A percentile compares a stretch with the other conserved stretches of the same genome.
These are phyloP conservation scores for Phytopythium oedochilum DNA, from an alignment of 352 stramenopile species.

Conservation along the genomic window DNA sequence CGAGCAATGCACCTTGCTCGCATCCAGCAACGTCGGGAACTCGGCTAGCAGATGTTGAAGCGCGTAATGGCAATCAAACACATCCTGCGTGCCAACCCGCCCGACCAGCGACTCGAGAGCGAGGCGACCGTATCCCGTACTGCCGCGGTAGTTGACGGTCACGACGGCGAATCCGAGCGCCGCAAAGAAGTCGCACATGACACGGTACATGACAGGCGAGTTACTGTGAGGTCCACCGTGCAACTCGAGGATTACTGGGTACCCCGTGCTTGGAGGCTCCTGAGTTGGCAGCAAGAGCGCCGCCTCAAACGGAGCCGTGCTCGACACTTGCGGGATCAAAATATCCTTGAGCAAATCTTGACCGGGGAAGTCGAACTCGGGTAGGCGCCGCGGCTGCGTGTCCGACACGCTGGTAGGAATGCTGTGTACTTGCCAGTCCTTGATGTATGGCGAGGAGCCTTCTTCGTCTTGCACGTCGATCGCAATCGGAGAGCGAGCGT, in stretches of 20 bases:
- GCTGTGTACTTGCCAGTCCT: conserved; percentile 53
- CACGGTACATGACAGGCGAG: conserved; percentile 83
- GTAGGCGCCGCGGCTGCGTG: not conserved
- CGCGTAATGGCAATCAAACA: conserved; percentile 90
- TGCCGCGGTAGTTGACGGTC: conserved; percentile 95
- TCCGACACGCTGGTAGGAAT: conserved; percentile 54
- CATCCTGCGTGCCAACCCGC: conserved; percentile 89
- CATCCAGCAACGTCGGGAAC: conserved; percentile 55
- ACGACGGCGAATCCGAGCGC: conserved; percentile 89
- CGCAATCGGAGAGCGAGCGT: conserved; percentile 23
- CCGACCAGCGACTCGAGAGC: conserved; percentile 88
- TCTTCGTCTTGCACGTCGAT: conserved; percentile 35
- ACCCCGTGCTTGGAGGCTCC: conserved; percentile 25
- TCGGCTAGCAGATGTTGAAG: conserved; percentile 69
- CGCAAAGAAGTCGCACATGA: conserved; percentile 88
- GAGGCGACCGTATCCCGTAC: conserved; percentile 90
- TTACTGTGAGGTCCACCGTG: conserved; percentile 93
- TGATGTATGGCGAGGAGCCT: conserved; percentile 27
- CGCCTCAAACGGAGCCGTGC: conserved; percentile 64
- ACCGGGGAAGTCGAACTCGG: conserved; percentile 12
- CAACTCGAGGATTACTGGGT: conserved; percentile 79
- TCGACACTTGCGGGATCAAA: conserved; percentile 45
- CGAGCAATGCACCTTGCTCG: conserved; percentile 84
- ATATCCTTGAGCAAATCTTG: conserved; percentile 28
- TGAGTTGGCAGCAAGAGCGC: conserved; percentile 62